Evolutionary conservation across 257 asterid species (phyloP).

Genomic region (Linaria vulgaris): DNA sequence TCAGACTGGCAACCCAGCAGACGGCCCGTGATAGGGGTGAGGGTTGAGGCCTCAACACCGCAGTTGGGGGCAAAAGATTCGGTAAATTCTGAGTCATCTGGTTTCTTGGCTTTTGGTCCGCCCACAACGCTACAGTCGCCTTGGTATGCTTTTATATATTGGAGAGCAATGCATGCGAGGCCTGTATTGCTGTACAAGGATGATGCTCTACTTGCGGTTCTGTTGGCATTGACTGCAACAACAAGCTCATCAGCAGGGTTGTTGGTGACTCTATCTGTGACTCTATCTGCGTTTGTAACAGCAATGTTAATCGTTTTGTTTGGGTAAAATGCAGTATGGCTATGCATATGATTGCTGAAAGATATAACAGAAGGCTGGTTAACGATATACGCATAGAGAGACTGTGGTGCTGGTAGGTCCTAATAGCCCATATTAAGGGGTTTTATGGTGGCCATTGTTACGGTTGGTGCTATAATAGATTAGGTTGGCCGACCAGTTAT

Average conservation of each 20-base stretch:
- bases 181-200: slow-evolving; percentile 78
- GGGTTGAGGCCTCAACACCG: slow-evolving; percentile 54
- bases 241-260: slow-evolving; percentile 87
- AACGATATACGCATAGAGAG: no score
- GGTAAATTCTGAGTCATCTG: slow-evolving; percentile 58
- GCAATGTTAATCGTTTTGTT: slow-evolving; percentile 11
- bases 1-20: slow-evolving; percentile 78
- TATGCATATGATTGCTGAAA: no score
- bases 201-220: slow-evolving; percentile 67
- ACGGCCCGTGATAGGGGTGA: slow-evolving; percentile 76
- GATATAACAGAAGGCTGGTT: no score
- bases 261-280: slow-evolving; percentile 70
- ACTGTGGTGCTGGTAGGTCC: no score
- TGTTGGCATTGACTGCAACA: slow-evolving; percentile 48
- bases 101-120: slow-evolving; percentile 67
- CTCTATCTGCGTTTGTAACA: slow-evolving; percentile 51
- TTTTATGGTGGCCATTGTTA: no score
- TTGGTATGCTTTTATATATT: slow-evolving; percentile 78
- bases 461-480: no score
- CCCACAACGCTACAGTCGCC: slow-evolving; percentile 82
- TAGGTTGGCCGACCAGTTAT: no score
- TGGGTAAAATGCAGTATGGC: not conserved
- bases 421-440: no score
- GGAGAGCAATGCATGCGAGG: slow-evolving; percentile 86
- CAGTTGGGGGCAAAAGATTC: slow-evolving; percentile 85